These are phyloP conservation scores for Thalassiosira hispida DNA, from an alignment of 352 stramenopile genomes.

Conservation along the genomic window DNA sequence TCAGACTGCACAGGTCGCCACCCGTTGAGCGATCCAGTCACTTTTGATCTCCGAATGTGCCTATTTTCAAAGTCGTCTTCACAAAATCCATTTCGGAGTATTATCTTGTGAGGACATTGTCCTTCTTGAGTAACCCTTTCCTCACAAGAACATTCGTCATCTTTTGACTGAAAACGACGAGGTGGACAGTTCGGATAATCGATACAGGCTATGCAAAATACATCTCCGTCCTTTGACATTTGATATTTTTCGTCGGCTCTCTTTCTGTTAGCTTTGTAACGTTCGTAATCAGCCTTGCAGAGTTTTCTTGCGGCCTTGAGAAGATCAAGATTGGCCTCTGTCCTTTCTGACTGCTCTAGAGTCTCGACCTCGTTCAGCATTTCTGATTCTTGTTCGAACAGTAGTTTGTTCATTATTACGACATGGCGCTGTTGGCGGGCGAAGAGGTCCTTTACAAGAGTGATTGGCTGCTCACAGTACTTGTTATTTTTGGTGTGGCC, in stretches of 20 bases:
- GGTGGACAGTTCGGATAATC: background rate
- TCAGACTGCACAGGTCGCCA: background rate
- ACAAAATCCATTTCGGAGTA: background rate
- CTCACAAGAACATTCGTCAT: background rate
- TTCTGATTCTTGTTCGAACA: background rate
- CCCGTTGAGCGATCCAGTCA: background rate
- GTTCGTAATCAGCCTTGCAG: background rate
- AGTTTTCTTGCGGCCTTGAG: background rate
- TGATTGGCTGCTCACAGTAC: constrained; percentile 8
- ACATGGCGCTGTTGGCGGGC: background rate
- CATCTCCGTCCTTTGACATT: background rate
- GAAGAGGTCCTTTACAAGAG: background rate
- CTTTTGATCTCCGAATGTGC: background rate
- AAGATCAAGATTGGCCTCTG: background rate
- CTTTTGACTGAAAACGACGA: background rate
- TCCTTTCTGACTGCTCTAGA: background rate
- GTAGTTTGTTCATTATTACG: background rate
- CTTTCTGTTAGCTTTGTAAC: background rate
- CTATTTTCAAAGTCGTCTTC: background rate
- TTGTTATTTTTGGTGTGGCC: constrained; percentile 12
- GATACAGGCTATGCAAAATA: background rate
- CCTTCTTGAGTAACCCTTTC: background rate
- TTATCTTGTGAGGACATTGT: background rate
- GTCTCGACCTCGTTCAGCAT: background rate
- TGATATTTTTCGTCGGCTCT: background rate